Percentiles rank a stretch among this genome's conserved stretches.
Conservation (phyloP, 306 rosid species). For the Quercus variabilis region DNA sequence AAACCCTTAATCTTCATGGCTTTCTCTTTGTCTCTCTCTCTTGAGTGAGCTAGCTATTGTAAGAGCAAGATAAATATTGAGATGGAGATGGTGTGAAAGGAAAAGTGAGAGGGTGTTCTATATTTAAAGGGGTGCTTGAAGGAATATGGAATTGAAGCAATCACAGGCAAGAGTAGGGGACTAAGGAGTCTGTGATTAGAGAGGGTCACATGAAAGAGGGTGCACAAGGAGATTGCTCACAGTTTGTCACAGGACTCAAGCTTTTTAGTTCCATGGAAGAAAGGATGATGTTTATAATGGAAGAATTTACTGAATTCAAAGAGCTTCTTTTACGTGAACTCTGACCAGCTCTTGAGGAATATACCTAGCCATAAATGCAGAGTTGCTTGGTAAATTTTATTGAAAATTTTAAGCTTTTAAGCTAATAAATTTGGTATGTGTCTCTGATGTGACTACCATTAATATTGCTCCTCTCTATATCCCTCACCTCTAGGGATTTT, state of each 20-base stretch:
- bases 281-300: constrained; percentile 1
- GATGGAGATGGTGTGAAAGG: neutral
- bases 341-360: constrained; percentile 7
- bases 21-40: neutral
- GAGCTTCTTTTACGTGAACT: constrained; percentile 62
- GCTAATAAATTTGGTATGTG: constrained; percentile 40
- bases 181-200: constrained; percentile 6
- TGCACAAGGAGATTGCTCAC: neutral
- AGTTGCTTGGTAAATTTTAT: constrained; percentile 2
- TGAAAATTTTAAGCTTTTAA: neutral
- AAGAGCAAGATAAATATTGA: neutral
- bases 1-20: constrained; percentile 46
- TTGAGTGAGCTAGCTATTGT: neutral
- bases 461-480: constrained; percentile 16
- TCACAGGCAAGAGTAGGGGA: constrained; percentile 56
- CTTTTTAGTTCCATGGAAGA: constrained; percentile 33
- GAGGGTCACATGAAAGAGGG: constrained; percentile 63
- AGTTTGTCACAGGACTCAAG: constrained; percentile 55
- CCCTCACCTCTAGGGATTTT: too few species aligned
- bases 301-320: constrained; percentile 25
- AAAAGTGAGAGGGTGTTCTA: constrained; percentile 1
- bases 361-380: constrained; percentile 36
- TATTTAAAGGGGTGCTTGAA: constrained; percentile 4
- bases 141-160: constrained; percentile 47
- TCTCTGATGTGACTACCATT: constrained; percentile 56